A percentile compares a stretch with the other conserved stretches of the same genome.
Conservation (phyloP, 2,329 filamentous ascomycete genomes). For the Beauveria medogensis region DNA sequence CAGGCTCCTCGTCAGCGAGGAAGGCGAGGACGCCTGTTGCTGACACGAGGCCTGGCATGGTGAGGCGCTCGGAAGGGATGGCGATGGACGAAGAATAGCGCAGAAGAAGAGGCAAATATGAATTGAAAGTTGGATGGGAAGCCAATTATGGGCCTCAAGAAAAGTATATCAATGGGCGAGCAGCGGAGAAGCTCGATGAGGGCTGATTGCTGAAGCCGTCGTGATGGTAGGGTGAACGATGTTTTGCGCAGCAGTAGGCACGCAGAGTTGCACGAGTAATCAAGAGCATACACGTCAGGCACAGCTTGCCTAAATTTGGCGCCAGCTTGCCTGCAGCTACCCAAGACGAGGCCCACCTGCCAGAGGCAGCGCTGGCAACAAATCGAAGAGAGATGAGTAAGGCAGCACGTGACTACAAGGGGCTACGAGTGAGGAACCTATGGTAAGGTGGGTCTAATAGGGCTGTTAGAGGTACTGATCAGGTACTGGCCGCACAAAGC, state of each 20-base stretch:
- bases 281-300: conserved; percentile 33
- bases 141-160: not conserved
- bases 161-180: conserved; percentile 8
- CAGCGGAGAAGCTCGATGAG: not conserved
- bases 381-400: not conserved
- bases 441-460: not conserved
- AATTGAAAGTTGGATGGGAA: not conserved
- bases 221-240: conserved; percentile 16
- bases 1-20: conserved; percentile 85
- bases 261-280: conserved; percentile 20
- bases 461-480: not conserved
- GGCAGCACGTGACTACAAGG: not conserved
- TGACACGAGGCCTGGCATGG: conserved; percentile 88
- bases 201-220: conserved; percentile 12
- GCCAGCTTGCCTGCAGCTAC: not conserved
- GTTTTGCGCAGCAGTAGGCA: conserved; percentile 19
- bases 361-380: not conserved
- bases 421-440: not conserved
- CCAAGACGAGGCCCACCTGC: not conserved
- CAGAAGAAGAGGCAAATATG: not conserved
- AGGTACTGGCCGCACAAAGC: not conserved
- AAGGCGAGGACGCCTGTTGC: conserved; percentile 93
- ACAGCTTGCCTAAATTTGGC: conserved; percentile 27
- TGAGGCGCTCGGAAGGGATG: conserved; percentile 16
- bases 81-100: not conserved